Conservation (phyloP, 179 eudicot species). For the Spergularia azorica region DNA sequence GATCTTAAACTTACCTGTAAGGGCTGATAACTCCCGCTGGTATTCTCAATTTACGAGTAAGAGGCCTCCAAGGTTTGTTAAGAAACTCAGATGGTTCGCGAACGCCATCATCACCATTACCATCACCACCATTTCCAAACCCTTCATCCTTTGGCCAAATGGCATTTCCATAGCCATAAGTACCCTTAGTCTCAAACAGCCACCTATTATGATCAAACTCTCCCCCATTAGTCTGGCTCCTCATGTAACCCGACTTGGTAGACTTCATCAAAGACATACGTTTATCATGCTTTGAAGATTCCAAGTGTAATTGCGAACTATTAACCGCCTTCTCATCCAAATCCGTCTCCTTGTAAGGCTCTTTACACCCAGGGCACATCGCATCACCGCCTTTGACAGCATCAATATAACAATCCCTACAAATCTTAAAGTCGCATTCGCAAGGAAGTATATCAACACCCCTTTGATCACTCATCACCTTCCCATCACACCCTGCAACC, state of each 20-base stretch:
- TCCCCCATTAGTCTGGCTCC: constrained; percentile 40
- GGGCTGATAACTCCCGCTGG: constrained; percentile 54
- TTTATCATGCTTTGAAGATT: constrained; percentile 54
- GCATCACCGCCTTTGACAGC: constrained; percentile 51
- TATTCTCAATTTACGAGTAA: constrained; percentile 50
- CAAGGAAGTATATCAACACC: constrained; percentile 60
- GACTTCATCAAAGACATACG: constrained; percentile 83
- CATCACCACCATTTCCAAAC: constrained; percentile 31
- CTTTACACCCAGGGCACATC: constrained; percentile 89
- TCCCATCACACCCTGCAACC: constrained; percentile 50
- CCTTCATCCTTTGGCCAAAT: constrained; percentile 87
- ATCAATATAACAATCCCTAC: constrained; percentile 77
- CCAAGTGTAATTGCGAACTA: constrained; percentile 51
- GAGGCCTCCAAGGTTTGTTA: constrained; percentile 56
- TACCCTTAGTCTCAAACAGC: constrained; percentile 96
- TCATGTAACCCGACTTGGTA: constrained; percentile 50
- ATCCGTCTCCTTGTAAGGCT: constrained; percentile 51
- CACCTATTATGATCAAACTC: constrained; percentile 87
- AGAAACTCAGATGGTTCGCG: constrained; percentile 39
- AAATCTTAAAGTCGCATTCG: constrained; percentile 84
- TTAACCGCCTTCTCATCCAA: constrained; percentile 38
- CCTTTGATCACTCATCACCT: constrained; percentile 59
- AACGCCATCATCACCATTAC: constrained; percentile 24
- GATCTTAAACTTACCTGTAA: constrained; percentile 34
- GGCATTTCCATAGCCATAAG: constrained; percentile 96